Evolutionary conservation across 1,284 basidiomycete genomes (phyloP).

Genomic region (Leccinum fuscescens): DNA sequence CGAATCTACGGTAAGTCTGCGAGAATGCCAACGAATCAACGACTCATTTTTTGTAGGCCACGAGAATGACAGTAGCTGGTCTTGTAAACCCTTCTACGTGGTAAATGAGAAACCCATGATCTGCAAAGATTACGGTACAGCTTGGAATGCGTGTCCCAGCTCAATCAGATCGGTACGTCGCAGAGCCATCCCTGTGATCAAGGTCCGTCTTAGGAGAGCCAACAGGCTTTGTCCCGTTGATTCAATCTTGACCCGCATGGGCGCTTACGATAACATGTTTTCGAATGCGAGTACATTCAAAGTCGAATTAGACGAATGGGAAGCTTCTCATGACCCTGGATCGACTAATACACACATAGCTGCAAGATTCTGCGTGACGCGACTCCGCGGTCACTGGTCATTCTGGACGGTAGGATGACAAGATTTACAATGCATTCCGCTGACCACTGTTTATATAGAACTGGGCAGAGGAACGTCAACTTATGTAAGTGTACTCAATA

Average conservation of each 20-base stretch:
- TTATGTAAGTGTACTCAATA: constrained; percentile 52
- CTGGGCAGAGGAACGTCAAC: constrained; percentile 87
- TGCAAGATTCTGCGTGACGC: constrained; percentile 90
- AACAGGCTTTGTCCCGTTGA: constrained; percentile 85
- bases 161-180: constrained; percentile 63
- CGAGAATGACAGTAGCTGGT: constrained; percentile 96
- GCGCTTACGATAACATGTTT: constrained; percentile 98
- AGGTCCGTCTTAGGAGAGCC: background rate
- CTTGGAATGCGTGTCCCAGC: constrained; percentile 98
- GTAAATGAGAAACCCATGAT: constrained; percentile 6
- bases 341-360: constrained; percentile 39
- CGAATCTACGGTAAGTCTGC: constrained; percentile 70
- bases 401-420: constrained; percentile 75
- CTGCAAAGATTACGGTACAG: constrained; percentile 87
- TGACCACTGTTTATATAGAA: constrained; percentile 47
- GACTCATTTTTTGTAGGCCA: constrained; percentile 46
- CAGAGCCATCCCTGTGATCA: background rate
- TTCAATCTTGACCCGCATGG: constrained; percentile 96
- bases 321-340: constrained; percentile 10
- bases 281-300: constrained; percentile 94
- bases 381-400: constrained; percentile 88
- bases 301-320: constrained; percentile 96
- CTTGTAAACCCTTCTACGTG: constrained; percentile 47
- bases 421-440: background rate
- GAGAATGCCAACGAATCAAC: background rate